Base-by-base conservation (phyloP, 2,329 filamentous ascomycete species). In the Fusarium penzigii region DNA sequence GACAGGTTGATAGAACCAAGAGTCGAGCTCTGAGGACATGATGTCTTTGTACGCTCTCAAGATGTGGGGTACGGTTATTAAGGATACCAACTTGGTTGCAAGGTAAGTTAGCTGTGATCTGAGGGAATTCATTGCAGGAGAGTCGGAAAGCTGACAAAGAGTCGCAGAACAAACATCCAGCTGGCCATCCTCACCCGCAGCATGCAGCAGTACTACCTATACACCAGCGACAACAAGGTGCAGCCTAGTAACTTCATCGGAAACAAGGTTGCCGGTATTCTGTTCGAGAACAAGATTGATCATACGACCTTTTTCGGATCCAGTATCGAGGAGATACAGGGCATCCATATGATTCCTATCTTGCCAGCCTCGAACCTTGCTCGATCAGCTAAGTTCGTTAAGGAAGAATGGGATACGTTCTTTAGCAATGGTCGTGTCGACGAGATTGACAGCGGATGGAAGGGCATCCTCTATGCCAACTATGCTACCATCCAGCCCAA, bases 271-370 rank as follows among this genome's bases (percentile, higher is more conserved):
- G 78, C 79, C 3, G 83, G 84, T 6, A 87, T 87, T 58, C 69
- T 96, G 9, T 97, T 97, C 65, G 93, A 97, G 73, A 97, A 97
- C 77, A 97, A 97, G 74, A 82, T 92, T 48, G 90, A 97, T 69
- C 91, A 97, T 71, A 88, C 89, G 4, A 97, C 93, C 1, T 97
- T 91, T 73, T 97, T 97, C 65, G 90, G 90, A 42, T 70, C 75
- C 46, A 83, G 86, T 51, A 80, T 84, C 12, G 87, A 93, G 71
- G 90, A 84, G 62, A 82, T 95, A 55, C 75, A 83, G 65, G 88
- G 89, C 52, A 92, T 93, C 62, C 89, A 94, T 74, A 93, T 94
- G 89, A 78, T 93, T 29, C 90, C 90, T 1, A 73, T 92, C 42
- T 78, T 87, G 46, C 86, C 90, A 3, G 78, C 81, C 49, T 87